A percentile compares a stretch with the other conserved stretches of the same genome.
phyloP scores from a whole-genome alignment of 352 stramenopile species.

The Paralagenidium karlingii region DNA sequence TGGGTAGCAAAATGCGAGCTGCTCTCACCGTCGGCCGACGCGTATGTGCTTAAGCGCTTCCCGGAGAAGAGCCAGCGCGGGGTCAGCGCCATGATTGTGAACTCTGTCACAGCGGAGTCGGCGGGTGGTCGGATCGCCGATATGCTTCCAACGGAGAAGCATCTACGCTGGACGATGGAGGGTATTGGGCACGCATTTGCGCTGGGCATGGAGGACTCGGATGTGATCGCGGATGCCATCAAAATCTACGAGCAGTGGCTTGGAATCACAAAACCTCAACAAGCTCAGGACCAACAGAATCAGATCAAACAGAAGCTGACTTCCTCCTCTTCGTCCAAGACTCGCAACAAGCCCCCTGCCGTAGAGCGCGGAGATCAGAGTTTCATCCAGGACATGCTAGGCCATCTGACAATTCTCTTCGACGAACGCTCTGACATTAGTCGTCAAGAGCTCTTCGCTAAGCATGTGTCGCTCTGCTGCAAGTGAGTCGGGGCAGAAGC shows the following conservation, averaged over 20 bases:
- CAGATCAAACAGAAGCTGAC: not conserved
- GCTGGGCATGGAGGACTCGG: slow-evolving; percentile 72
- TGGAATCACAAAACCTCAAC: slow-evolving; percentile 4
- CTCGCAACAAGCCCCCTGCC: slow-evolving; percentile 32
- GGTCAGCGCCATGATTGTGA: slow-evolving; percentile 73
- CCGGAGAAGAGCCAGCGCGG: slow-evolving; percentile 77
- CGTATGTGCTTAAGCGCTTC: slow-evolving; percentile 82
- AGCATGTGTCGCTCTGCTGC: slow-evolving; percentile 60
- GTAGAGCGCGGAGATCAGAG: slow-evolving; percentile 77
- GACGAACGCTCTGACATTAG: slow-evolving; percentile 41
- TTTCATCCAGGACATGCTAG: slow-evolving; percentile 80
- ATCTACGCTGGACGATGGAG: slow-evolving; percentile 81
- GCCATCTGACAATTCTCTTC: slow-evolving; percentile 81
- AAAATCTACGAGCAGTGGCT: slow-evolving; percentile 77
- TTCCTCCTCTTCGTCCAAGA: slow-evolving; percentile 18
- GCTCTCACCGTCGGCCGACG: slow-evolving; percentile 43
- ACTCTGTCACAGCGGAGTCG: slow-evolving; percentile 39
- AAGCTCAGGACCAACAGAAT: not conserved
- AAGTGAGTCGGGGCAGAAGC: too few relatives aligned
- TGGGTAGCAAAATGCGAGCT: slow-evolving; percentile 85
- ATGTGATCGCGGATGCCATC: slow-evolving; percentile 65
- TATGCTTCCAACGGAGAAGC: slow-evolving; percentile 49
- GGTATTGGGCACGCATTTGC: slow-evolving; percentile 75
- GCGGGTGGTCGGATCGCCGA: slow-evolving; percentile 31
- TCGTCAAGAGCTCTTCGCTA: slow-evolving; percentile 26